Percentiles rank a stretch among this genome's conserved stretches.
Evolutionary conservation across 2,329 filamentous ascomycete genomes (phyloP).

Genomic region (Thelonectria blattea): DNA sequence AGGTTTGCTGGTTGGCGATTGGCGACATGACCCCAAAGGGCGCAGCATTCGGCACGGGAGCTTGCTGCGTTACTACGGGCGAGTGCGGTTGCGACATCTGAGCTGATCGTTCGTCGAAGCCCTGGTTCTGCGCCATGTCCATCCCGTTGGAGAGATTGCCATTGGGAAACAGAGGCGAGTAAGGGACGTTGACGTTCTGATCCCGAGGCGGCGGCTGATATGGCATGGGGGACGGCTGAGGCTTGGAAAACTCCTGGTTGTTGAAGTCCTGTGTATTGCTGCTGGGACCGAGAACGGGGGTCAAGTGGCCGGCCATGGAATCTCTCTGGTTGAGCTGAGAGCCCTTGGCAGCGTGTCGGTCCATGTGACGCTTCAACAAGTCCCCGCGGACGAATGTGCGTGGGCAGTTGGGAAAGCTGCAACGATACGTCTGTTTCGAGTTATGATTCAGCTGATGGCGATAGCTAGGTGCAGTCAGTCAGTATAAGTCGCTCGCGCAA

Average conservation of each 20-base stretch:
- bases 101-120: conserved; percentile 40
- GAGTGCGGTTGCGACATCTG: conserved; percentile 42
- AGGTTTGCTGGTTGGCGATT: conserved; percentile 56
- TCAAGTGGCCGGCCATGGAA: conserved; percentile 46
- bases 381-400: conserved; percentile 94
- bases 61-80: conserved; percentile 50
- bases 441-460: conserved; percentile 95
- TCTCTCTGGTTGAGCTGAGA: conserved; percentile 79
- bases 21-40: conserved; percentile 61
- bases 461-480: conserved; percentile 56
- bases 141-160: conserved; percentile 40
- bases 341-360: conserved; percentile 80
- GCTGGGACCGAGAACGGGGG: conserved; percentile 48
- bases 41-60: conserved; percentile 54
- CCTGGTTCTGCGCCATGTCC: conserved; percentile 52
- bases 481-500: conserved; percentile 10
- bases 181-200: conserved; percentile 49
- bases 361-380: conserved; percentile 83
- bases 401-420: conserved; percentile 89
- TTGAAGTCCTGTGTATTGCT: conserved; percentile 57
- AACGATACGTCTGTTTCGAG: conserved; percentile 93
- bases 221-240: conserved; percentile 48
- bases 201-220: conserved; percentile 56
- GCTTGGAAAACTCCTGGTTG: conserved; percentile 48
- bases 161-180: conserved; percentile 47